Evolutionary conservation across 148 eudicot genomes (phyloP), one percentile per base, ranked within the genome.

Genomic region (Amaranthus cruentus): DNA sequence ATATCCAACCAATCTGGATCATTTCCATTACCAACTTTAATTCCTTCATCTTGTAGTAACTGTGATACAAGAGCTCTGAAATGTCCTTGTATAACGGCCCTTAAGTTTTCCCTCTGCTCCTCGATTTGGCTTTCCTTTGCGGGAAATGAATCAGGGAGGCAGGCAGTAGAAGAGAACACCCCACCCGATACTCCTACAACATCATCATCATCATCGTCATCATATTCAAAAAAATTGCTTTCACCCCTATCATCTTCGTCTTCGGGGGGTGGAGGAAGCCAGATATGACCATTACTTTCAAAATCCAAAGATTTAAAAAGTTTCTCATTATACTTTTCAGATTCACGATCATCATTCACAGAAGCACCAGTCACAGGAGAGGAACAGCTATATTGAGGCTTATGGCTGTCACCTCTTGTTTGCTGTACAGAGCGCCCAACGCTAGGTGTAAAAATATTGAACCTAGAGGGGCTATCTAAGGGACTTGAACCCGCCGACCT

Each of bases 51-150:
- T 71, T 87, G 94, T 80, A 95, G 79, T 52, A 95, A 81, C 76
- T 95, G 97, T 13, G 88, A 92, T 15, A 95, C 97, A 81, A 95
- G 97, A 73, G 97, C 96, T 81, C 94, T 88, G 76, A 95, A 95
- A 87, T 95, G 97, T 52, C 96, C 89, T 55, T 90, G 88, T 18
- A 95, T 79, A 51, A 77, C 87, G 72, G 82, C 79, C 80, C 72
- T 88, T 52, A 90, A 68, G 48, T 91, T 87, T 79, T 86, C 90
- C 78, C 81, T 81, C 73, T 28, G 38, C 38, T 80, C 87, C 74
- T 68, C 86, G 67, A 67, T 72, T 50, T 80, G 86, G 70, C 83
- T 89, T 73, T 86, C 94, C 81, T 85, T 85, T 7, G 48, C 69
- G 48, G 79, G 77, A 15, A 73, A 82, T 55, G 70, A 58, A 71